Percentiles rank a stretch among this genome's conserved stretches.
These are phyloP conservation scores for Mimosa pudica DNA, from an alignment of 306 rosid genomes.

Conservation along the genomic window DNA sequence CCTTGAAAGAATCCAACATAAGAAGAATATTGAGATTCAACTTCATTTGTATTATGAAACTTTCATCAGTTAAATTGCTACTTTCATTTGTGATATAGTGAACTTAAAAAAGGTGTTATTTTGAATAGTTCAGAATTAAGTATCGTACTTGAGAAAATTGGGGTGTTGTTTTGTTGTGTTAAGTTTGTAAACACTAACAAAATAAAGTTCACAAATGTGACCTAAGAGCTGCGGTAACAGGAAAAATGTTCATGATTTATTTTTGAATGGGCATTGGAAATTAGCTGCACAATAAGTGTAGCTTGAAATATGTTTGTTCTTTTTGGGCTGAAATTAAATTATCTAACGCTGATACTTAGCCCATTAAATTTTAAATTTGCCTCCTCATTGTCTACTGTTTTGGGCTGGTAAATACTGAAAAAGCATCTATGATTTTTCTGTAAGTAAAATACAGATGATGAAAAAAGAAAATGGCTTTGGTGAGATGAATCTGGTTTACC, in stretches of 20 bases:
- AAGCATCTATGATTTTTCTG: not conserved
- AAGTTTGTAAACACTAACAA: not conserved
- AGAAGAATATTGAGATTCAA: not conserved
- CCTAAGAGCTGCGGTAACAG: not conserved
- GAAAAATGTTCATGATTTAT: slow-evolving; percentile 11
- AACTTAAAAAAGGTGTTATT: not conserved
- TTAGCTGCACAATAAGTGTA: not conserved
- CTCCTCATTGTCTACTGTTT: not conserved
- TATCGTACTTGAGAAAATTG: not conserved
- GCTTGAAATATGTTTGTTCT: slow-evolving; percentile 3
- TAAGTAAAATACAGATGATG: slow-evolving; percentile 3
- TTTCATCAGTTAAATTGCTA: slow-evolving; percentile 3
- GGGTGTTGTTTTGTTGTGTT: not conserved
- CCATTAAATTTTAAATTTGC: slow-evolving; percentile 16
- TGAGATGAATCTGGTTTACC: not conserved
- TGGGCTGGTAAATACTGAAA: slow-evolving; percentile 36
- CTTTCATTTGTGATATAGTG: not conserved
- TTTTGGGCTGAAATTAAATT: slow-evolving; percentile 19
- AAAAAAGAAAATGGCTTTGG: slow-evolving; percentile 3
- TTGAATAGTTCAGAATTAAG: not conserved
- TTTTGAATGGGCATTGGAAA: not conserved
- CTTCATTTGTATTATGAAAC: not conserved
- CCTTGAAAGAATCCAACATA: slow-evolving; percentile 2
- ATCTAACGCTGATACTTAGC: slow-evolving; percentile 21
- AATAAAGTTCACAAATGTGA: not conserved